A percentile compares a stretch with the other conserved stretches of the same genome.
These are phyloP conservation scores for Brassica rapa DNA, from an alignment of 345 rosid genomes.

Conservation along the genomic window DNA sequence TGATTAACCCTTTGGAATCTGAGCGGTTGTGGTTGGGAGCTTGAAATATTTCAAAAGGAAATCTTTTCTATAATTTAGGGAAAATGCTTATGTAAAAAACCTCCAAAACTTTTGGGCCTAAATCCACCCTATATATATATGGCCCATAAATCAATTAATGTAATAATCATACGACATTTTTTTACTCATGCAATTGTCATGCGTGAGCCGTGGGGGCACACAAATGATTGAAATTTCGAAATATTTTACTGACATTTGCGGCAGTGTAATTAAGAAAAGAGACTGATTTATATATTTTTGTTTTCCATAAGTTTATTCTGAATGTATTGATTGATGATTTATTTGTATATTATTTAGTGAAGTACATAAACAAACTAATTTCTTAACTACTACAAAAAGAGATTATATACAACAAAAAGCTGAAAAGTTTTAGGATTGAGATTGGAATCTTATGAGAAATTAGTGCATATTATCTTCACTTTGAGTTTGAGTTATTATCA, in stretches of 20 bases:
- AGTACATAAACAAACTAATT: background rate
- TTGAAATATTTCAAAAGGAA: too few species aligned
- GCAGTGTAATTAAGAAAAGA: background rate
- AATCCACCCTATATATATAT: too few species aligned
- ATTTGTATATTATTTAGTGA: background rate
- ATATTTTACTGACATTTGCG: background rate
- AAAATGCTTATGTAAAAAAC: too few species aligned
- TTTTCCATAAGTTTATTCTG: background rate
- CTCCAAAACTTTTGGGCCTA: too few species aligned
- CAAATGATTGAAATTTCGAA: background rate
- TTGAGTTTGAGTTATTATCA: too few species aligned
- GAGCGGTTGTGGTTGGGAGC: too few species aligned
- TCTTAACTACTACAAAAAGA: background rate
- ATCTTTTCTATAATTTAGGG: too few species aligned
- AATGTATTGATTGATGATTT: background rate
- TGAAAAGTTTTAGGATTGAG: background rate
- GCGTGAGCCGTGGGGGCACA: background rate
- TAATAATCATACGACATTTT: background rate
- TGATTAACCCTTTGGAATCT: too few species aligned
- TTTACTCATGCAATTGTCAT: background rate
- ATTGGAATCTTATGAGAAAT: background rate
- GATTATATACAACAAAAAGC: background rate
- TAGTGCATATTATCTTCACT: background rate
- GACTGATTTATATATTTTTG: background rate
- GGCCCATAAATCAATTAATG: too few species aligned